phyloP scores from a whole-genome alignment of 352 stramenopile species.

The Phytophthora sp. region DNA sequence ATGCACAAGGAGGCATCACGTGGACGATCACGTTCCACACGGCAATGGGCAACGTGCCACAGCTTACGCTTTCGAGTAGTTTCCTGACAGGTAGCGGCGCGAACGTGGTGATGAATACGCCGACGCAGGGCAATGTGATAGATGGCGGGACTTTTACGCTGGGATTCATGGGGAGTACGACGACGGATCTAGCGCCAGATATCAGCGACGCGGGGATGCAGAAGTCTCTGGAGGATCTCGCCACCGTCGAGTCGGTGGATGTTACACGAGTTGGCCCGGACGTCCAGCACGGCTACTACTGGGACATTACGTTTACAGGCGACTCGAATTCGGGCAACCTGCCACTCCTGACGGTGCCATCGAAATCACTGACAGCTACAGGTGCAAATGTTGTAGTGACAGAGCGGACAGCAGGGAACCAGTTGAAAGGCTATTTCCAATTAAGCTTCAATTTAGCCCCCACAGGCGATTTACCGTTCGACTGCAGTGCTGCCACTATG shows the following conservation, averaged over 20 bases:
- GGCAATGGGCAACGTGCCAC: conserved; percentile 66
- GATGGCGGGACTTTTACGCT: conserved; percentile 92
- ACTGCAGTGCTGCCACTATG: conserved; percentile 80
- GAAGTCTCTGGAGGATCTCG: conserved; percentile 58
- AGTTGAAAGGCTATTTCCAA: conserved; percentile 73
- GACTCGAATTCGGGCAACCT: conserved; percentile 69
- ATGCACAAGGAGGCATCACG: conserved; percentile 89
- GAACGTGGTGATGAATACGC: conserved; percentile 71
- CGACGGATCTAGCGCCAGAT: conserved; percentile 84
- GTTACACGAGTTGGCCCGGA: conserved; percentile 63
- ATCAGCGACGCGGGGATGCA: conserved; percentile 75
- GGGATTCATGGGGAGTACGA: conserved; percentile 88
- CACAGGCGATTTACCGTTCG: conserved; percentile 78
- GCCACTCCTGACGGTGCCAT: conserved; percentile 56
- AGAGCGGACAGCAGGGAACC: conserved; percentile 56
- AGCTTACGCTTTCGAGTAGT: conserved; percentile 65
- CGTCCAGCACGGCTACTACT: conserved; percentile 70
- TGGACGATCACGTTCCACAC: conserved; percentile 91
- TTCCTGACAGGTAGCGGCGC: conserved; percentile 76
- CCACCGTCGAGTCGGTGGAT: conserved; percentile 64
- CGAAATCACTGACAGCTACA: conserved; percentile 40
- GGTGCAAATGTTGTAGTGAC: conserved; percentile 48
- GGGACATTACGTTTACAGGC: conserved; percentile 83
- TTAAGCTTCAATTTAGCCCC: conserved; percentile 48
- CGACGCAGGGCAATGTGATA: conserved; percentile 69